Percentiles rank a stretch among this genome's conserved stretches.
phyloP scores from a whole-genome alignment of 164 flowering plant species.

The Piper longum region DNA sequence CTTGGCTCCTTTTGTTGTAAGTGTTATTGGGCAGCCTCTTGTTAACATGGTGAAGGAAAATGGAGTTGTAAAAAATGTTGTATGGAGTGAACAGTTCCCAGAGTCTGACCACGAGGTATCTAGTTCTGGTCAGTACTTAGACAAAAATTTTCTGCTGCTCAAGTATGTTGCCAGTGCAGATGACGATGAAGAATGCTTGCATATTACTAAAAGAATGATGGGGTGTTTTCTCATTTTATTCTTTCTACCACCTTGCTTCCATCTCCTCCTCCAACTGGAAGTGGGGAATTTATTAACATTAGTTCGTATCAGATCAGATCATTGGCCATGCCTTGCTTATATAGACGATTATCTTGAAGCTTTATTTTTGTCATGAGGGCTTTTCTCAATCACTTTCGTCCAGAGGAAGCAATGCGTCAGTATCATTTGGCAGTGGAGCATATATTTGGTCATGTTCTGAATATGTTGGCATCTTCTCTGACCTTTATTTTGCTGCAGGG shows the following conservation, averaged over 20 bases:
- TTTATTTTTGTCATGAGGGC: constrained; percentile 30
- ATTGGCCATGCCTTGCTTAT: constrained; percentile 98
- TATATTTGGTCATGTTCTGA: too few relatives aligned
- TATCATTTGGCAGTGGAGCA: too few relatives aligned
- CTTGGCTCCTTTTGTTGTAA: constrained; percentile 68
- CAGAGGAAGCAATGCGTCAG: too few relatives aligned
- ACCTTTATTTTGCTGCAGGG: too few relatives aligned
- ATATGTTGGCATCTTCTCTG: too few relatives aligned
- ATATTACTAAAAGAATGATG: constrained; percentile 34
- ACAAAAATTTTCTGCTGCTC: constrained; percentile 44
- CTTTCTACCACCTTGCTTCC: constrained; percentile 88
- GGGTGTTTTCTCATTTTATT: constrained; percentile 59
- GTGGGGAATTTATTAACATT: constrained; percentile 59
- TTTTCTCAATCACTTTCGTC: too few relatives aligned
- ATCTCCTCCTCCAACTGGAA: constrained; percentile 89
- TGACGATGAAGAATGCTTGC: constrained; percentile 21
- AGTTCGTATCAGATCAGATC: constrained; percentile 86
- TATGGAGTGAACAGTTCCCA: constrained; percentile 40
- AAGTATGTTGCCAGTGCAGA: constrained; percentile 40
- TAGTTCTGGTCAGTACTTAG: constrained; percentile 11
- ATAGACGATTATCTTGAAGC: constrained; percentile 94
- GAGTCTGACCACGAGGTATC: constrained; percentile 12
- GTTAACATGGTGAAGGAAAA: constrained; percentile 35
- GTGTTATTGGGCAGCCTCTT: constrained; percentile 63
- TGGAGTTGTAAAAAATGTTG: constrained; percentile 35